Evolutionary conservation across 139 green algal genomes (phyloP).

Genomic region (Coelastrella sp.): DNA sequence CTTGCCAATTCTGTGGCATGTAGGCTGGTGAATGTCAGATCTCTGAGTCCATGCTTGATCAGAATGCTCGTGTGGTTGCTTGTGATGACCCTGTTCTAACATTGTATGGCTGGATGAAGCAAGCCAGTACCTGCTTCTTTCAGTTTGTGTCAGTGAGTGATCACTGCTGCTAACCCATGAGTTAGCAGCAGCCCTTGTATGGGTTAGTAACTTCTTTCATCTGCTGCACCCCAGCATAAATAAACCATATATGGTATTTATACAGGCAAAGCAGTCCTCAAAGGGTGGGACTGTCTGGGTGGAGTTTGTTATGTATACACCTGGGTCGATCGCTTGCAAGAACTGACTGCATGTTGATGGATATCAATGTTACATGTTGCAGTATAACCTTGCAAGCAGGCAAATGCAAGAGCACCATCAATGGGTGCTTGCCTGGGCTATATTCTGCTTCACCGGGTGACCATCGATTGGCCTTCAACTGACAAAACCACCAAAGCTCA

Average conservation of each 20-base stretch:
- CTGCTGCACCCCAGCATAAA: slow-evolving; percentile 14
- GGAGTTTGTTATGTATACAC: too few species aligned
- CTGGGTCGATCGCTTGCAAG: too few species aligned
- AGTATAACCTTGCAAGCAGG: too few species aligned
- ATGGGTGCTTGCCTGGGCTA: too few species aligned
- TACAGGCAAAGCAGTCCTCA: neutral
- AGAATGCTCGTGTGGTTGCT: neutral
- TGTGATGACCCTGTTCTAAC: neutral
- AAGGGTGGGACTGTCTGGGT: neutral
- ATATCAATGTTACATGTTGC: too few species aligned
- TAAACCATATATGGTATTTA: neutral
- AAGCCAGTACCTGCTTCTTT: neutral
- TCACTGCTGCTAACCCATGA: too few species aligned
- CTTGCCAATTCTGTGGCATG: neutral
- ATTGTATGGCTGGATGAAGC: slow-evolving; percentile 4
- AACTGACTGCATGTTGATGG: too few species aligned
- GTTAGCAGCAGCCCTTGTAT: neutral
- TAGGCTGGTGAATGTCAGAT: neutral
- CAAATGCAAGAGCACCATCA: too few species aligned
- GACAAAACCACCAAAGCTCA: too few species aligned
- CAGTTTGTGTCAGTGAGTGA: neutral
- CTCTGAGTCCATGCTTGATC: neutral
- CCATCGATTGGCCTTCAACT: too few species aligned
- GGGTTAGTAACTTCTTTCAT: neutral
- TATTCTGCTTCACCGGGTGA: too few species aligned